Evolutionary conservation across 2,329 filamentous ascomycete species (phyloP), one percentile per base, ranked within the genome.

Genomic region (Calonectria montana): DNA sequence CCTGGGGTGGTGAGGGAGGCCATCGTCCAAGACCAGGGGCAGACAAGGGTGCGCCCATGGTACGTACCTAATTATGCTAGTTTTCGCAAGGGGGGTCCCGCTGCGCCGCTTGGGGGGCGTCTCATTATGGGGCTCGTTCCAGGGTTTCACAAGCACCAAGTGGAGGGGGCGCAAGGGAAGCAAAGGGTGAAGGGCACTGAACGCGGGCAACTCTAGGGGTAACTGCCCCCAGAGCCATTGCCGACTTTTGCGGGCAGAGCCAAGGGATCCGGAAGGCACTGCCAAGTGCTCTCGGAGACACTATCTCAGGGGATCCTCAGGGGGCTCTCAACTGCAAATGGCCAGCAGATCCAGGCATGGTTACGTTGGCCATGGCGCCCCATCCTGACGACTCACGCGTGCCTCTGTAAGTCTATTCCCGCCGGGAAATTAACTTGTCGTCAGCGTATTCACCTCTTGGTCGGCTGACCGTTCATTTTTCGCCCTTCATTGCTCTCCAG

Each of bases 361-460:
- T 45, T 62, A 43, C 27, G 57, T 62, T 41, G 57, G 25, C 37
- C 16, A 39, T 31, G 29, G 35, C 39, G 57, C 37, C 57, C 57
- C 57, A 39, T 45, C 37, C 37, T 16, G 37, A 45, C 37, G 25
- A 62, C 57, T 37, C 53, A 59, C 53, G 29, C 53, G 53, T 59
- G 53, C 53, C 31, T 35, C 53, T 59, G 35, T 59, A 59, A 59
- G 53, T 59, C 53, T 59, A 59, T 59, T 59, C 31, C 59, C 59
- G 45, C 59, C 66, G 73, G 73, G 73, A 74, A 73, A 74, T 74
- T 74, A 62, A 35, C 63, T 63, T 35, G 67, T 74, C 67, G 72
- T 74, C 72, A 70, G 71, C 66, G 47, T 64, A 59, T 63, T 64
- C 68, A 63, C 66, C n/a, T 64, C 15, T 43, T 23, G 31, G 43